Conservation (phyloP, 495 filamentous ascomycete genomes). For the Bryoglossum gracile region DNA sequence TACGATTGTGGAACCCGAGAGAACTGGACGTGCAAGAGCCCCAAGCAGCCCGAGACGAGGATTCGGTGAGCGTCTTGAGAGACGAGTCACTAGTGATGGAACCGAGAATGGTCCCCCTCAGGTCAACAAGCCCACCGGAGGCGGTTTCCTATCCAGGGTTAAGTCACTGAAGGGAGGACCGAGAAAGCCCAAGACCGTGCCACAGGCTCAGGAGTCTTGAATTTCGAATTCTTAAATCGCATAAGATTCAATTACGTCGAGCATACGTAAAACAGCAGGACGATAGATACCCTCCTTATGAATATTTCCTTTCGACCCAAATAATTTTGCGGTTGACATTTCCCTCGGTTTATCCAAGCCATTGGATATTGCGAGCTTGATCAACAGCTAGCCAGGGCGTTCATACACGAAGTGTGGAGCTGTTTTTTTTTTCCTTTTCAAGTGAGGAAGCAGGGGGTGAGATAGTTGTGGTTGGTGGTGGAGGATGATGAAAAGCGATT, state of each 20-base stretch:
- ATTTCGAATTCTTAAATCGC: too few species aligned
- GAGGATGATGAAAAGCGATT: too few species aligned
- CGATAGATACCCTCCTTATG: too few species aligned
- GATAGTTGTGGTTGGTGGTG: too few species aligned
- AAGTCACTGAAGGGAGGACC: conserved; percentile 70
- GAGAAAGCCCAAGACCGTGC: conserved; percentile 19
- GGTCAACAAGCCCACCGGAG: conserved; percentile 37
- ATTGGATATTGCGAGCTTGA: conserved; percentile 2
- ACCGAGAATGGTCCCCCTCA: conserved; percentile 23
- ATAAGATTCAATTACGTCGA: too few species aligned
- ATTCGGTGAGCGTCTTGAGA: conserved; percentile 47
- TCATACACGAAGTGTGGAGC: too few species aligned
- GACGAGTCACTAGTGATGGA: conserved; percentile 62
- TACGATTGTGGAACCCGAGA: conserved; percentile 43
- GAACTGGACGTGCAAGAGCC: conserved; percentile 33
- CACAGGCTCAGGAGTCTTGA: conserved; percentile 1
- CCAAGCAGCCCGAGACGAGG: conserved; percentile 54
- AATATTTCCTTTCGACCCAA: too few species aligned
- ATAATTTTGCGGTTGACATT: too few species aligned
- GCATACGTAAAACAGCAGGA: too few species aligned
- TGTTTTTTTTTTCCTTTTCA: too few species aligned
- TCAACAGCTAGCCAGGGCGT: conserved; percentile 12
- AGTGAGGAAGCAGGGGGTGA: not conserved
- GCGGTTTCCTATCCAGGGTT: conserved; percentile 76
- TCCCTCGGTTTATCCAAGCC: too few species aligned